Evolutionary conservation across 768 basidiomycete species (phyloP), one percentile per base, ranked within the genome.

Genomic region (Pisolithus sp.): DNA sequence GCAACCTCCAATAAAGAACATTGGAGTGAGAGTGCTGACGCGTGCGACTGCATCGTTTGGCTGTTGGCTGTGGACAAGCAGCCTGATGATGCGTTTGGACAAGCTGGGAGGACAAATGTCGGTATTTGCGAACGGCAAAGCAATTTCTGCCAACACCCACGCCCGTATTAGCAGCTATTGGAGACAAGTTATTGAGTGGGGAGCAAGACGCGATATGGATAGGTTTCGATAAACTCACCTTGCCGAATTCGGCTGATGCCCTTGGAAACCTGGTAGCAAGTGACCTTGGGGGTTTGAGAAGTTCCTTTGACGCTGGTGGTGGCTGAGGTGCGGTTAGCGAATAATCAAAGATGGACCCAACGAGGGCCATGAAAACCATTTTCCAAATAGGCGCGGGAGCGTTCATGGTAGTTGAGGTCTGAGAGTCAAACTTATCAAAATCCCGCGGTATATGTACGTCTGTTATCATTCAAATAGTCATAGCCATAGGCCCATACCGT

Each of bases 131-230:
- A 50, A 42, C 41, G 26, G 20, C 23, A 54, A n/a, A 13, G 13
- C 2, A 21, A 34, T 12, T 46, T 65, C 55, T 36, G 58, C 31
- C 17, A 55, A 7, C 2, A 51, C 51, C 54, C 53, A 55, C 15
- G 45, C 23, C 50, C 30, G 52, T 6, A 43, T 0, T 2, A 51
- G 0, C 2, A 3, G 21, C 63, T 61, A 26, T 26, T 10, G 18
- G 30, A 15, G 15, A 37, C 9, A 17, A 44, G 26, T n/a, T 13
- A 9, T 7, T 17, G 28, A 43, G 20, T 8, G 17, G n/a, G n/a
- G n/a, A 8, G 17, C 8, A 20, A 8, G 18, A 30, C 20, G 12
- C 4, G 15, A 17, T 23, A 9, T 21, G 7, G 20, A 21, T n/a
- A 40, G 39, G 39, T 21, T n/a, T n/a, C 39, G 17, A 21, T 41